Base-by-base conservation (phyloP, 2,329 filamentous ascomycete genomes). In the Corynespora cassiicola region DNA sequence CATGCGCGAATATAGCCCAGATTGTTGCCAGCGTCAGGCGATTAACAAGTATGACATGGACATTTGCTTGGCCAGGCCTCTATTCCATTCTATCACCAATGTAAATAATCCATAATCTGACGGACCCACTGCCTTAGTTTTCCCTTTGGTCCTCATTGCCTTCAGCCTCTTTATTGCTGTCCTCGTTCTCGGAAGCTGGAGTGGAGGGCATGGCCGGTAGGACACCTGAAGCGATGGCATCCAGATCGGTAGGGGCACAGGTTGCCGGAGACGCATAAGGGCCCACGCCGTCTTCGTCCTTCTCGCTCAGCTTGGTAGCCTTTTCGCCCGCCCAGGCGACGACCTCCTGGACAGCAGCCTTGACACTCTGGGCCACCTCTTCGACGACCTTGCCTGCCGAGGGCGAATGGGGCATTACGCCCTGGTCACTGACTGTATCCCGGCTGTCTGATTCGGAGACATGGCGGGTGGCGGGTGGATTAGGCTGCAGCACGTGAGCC, bases 231-330 rank as follows among this genome's bases (percentile, higher is more conserved):
- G 57, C 62, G 29, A 69, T 65, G 0, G 46, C 45, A 47, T 68
- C 65, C 9, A 69, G 43, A 32, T 69, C 63, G 6, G 58, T 63
- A 11, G 57, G 56, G 10, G 52, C 52, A 37, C 64, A 66, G 10
- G 57, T 66, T 9, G 53, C 57, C 4, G 54, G 57, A 15, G 56
- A 63, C 5, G 52, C 36, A 19, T 67, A 69, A 3, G 63, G 65
- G 9, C 63, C 63, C n/a, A 52, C 45, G 16, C 42, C 48, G 15
- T 60, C 53, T 18, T 59, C 45, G 6, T 51, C 17, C n/a, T 46
- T 42, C 11, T 25, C 37, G 18, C 47, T 41, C 26, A 67, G 30
- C 9, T 50, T 39, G 7, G 55, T 52, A 10, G 42, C 54, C 22
- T 63, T 64, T 29, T 56, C 44, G 36, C 63, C 55, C 1, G 53